These are phyloP conservation scores for Albatrellus ellisii DNA, from an alignment of 768 basidiomycete species.

Conservation along the genomic window DNA sequence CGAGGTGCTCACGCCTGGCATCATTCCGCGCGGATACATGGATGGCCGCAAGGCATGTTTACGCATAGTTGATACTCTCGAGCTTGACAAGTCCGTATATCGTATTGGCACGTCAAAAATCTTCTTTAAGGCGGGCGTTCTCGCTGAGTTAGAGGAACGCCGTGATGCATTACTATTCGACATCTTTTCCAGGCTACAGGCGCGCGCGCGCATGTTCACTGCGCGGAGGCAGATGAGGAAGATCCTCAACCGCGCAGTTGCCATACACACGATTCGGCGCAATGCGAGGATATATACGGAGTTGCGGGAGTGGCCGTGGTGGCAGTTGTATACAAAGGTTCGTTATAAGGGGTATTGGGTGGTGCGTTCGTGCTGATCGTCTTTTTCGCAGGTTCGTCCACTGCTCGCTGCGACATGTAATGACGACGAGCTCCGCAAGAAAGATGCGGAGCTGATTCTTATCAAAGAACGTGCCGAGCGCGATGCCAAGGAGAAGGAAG, in stretches of 20 bases:
- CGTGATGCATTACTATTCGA: conserved; percentile 82
- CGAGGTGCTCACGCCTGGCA: conserved; percentile 87
- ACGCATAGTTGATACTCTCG: conserved; percentile 80
- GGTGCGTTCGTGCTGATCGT: not conserved
- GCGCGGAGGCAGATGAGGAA: conserved; percentile 89
- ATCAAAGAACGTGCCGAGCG: conserved; percentile 78
- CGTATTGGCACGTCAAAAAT: conserved; percentile 95
- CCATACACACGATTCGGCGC: conserved; percentile 84
- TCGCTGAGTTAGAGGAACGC: conserved; percentile 92
- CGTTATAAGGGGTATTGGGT: conserved; percentile 1
- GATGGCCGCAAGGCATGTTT: conserved; percentile 92
- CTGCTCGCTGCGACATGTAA: conserved; percentile 83
- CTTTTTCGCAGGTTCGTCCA: conserved; percentile 57
- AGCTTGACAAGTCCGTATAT: conserved; percentile 74
- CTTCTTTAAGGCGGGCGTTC: conserved; percentile 97
- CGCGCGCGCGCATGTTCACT: conserved; percentile 72
- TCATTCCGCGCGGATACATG: conserved; percentile 93
- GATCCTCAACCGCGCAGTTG: conserved; percentile 82
- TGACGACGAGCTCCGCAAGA: conserved; percentile 83
- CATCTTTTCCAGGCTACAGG: conserved; percentile 81
- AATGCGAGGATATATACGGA: conserved; percentile 90
- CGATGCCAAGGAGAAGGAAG: conserved; percentile 71
- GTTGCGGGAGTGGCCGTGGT: conserved; percentile 96
- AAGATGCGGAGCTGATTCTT: conserved; percentile 71
- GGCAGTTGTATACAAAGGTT: conserved; percentile 93